These are phyloP conservation scores for Albizia julibrissin DNA, from an alignment of 306 rosid species.

Conservation along the genomic window DNA sequence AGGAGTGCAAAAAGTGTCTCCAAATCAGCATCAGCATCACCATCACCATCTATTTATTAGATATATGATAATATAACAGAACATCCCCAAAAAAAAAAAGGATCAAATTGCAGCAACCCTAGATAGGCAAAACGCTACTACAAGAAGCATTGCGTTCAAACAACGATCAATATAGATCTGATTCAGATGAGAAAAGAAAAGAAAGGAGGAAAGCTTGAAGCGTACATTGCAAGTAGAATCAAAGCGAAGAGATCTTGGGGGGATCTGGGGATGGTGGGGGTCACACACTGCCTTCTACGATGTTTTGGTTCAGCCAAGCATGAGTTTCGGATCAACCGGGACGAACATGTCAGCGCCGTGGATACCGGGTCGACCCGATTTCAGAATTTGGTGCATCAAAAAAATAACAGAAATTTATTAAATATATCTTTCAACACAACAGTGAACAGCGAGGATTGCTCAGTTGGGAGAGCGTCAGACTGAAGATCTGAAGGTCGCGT, in stretches of 20 bases:
- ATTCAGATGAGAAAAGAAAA: background rate
- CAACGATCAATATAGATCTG: background rate
- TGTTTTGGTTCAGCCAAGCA: background rate
- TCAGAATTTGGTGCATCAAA: background rate
- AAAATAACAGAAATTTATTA: too few species aligned
- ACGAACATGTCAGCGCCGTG: background rate
- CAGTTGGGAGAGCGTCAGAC: too few species aligned
- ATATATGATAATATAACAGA: background rate
- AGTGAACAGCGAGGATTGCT: too few species aligned
- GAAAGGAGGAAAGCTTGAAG: constrained; percentile 12
- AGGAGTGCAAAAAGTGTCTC: background rate
- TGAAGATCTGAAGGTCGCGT: too few species aligned
- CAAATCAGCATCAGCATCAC: background rate
- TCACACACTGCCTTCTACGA: background rate
- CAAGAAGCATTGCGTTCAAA: background rate
- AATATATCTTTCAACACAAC: too few species aligned
- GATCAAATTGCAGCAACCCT: constrained; percentile 32
- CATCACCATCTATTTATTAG: background rate
- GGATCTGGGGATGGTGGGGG: background rate
- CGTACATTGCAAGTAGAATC: constrained; percentile 36
- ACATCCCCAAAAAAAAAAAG: background rate
- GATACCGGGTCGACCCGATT: background rate
- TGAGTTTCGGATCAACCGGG: background rate
- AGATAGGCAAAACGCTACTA: constrained; percentile 8
- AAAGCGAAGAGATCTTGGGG: background rate